Evolutionary conservation across 306 rosid genomes (phyloP), one percentile per base, ranked within the genome.

Genomic region (Castanea mollissima): DNA sequence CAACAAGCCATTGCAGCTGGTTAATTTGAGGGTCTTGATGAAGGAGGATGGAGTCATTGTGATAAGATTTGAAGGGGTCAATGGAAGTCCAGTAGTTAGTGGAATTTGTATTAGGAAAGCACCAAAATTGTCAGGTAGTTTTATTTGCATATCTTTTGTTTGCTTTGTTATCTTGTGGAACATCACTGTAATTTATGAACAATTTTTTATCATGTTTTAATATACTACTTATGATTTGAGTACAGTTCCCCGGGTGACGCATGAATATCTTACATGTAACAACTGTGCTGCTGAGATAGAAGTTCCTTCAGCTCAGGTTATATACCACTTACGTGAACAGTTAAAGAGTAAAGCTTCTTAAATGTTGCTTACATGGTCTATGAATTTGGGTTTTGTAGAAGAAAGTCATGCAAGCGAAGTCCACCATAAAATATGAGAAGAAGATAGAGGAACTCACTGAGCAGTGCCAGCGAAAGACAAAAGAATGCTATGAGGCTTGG

Each of bases 401-500:
- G 88, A 93, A 93, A 86, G 77, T 71, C 52, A 74, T 90, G 93
- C 89, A 87, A 86, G 81, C 80, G 38, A 93, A 91, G 80, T 88
- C 91, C 74, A 84, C 81, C 1, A 90, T 87, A 25, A 93, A 89
- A 82, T 91, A 88, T 34, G 91, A 91, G 83, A 88, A 82, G 80
- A 93, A 85, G 93, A 88, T 93, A 74, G 75, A 91, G 71, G 94
- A 93, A 80, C 94, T 91, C 52, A 87, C 83, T 15, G 71, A 69
- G 71, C 91, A 88, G 81, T 93, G 93, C 35, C 90, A 93, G 54
- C 84, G 81, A 51, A 93, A 93, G 84, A 74, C 91, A 72, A 91
- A 91, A 76, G 98, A 93, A 88, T 93, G 98, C 88, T 83, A 90
- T 2, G 94, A 93, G 86, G 98, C 98, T 25, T 93, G 97, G 97